Base-by-base conservation (phyloP, 164 flowering plant species). In the Sedum album region DNA sequence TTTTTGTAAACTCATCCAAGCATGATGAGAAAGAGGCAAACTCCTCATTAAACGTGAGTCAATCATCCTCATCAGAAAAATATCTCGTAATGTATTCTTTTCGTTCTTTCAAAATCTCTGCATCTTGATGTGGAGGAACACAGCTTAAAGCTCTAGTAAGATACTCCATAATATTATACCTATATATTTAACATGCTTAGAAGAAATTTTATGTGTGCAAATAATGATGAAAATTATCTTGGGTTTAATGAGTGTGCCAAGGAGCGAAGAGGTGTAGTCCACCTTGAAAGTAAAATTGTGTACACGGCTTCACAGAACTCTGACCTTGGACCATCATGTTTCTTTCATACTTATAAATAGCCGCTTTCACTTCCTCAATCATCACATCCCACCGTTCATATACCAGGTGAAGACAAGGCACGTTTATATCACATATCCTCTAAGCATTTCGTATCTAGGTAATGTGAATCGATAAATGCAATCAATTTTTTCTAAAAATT, bases 381-480 rank as follows among this genome's bases (percentile, higher is more conserved):
- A 61, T 61, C 65, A 33, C 38, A 13, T 61, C 65, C 21, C 65
- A 30, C 38, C 35, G 15, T 30, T 61, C 38, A 61, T 61, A 61
- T 26, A 61, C 38, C 25, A 51, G 21, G 57, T 51, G 57, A 51
- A 51, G 57, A 23, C 57, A 5, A 2, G 57, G 68, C 14, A 2
- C n/a, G 26, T 66, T n/a, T 1, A 21, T 66, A 23, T 66, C 68
- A 20, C 31, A 7, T n/a, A n/a, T 39, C 28, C 25, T 42, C 18
- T 26, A 41, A 66, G 68, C 68, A 66, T 66, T 11, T 42, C 68
- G n/a, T 65, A 65, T 36, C 36, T 65, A 3, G 67, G 26, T 21
- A 7, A 26, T n/a, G 67, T 38, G 13, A 65, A 36, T 1, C 13
- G 26, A 15, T 36, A 48, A 36, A 65, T 65, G 4, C 6, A 65